Evolutionary conservation across 176 grass and related monocot species (phyloP).

Genomic region (Rhynchospora tenuis): DNA sequence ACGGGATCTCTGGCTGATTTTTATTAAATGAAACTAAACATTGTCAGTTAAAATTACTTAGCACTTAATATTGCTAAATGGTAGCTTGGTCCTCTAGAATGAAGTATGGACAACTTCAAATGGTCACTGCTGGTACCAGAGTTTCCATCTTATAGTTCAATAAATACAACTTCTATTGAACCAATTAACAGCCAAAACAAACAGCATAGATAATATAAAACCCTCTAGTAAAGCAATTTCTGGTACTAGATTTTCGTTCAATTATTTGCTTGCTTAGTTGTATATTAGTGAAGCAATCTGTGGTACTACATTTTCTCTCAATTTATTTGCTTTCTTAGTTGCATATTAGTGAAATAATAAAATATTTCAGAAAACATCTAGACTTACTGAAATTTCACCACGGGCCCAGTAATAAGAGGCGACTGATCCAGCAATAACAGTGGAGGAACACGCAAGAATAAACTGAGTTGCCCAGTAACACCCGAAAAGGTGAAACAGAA

Average conservation of each 20-base stretch:
- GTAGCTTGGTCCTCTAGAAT: background rate
- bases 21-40: background rate
- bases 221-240: no score
- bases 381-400: slow-evolving; percentile 87
- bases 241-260: background rate
- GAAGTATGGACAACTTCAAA: background rate
- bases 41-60: background rate
- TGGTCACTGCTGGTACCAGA: background rate
- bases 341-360: background rate
- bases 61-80: background rate
- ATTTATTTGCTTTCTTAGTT: background rate
- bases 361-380: background rate
- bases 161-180: background rate
- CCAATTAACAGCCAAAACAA: background rate
- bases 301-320: background rate
- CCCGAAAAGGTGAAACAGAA: slow-evolving; percentile 91
- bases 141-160: background rate
- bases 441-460: slow-evolving; percentile 80
- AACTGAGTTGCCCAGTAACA: slow-evolving; percentile 97
- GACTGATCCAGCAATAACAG: slow-evolving; percentile 85
- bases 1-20: slow-evolving; percentile 90
- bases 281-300: background rate
- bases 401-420: slow-evolving; percentile 91
- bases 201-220: background rate
- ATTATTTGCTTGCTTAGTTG: no score